phyloP scores from a whole-genome alignment of 306 rosid genomes.

The Cucurbita maxima region DNA sequence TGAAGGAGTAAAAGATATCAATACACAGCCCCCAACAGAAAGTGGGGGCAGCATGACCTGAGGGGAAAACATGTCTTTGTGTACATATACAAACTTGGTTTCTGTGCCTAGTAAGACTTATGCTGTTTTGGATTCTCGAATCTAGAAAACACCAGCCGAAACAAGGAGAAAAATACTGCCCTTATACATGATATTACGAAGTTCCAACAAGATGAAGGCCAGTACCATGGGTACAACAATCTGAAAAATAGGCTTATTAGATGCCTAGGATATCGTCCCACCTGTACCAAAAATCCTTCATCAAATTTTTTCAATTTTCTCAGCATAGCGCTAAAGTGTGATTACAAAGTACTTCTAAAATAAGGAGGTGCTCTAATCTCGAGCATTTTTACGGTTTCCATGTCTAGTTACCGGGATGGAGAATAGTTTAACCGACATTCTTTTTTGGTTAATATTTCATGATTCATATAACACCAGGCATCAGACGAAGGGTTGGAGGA shows the following conservation, averaged over 20 bases:
- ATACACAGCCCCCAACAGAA: neutral
- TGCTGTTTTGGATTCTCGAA: constrained; percentile 40
- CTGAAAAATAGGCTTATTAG: constrained; percentile 91
- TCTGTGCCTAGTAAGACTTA: constrained; percentile 15
- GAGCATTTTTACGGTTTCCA: neutral
- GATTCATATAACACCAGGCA: neutral
- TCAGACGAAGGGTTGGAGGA: neutral
- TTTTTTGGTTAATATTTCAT: neutral
- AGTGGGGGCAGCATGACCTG: neutral
- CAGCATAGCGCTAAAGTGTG: neutral
- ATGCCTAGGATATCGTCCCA: constrained; percentile 87
- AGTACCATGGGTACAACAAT: constrained; percentile 88
- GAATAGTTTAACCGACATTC: neutral
- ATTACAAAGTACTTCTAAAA: neutral
- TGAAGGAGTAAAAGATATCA: neutral
- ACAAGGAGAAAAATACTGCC: constrained; percentile 37
- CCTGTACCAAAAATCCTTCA: constrained; percentile 26
- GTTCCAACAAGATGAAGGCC: constrained; percentile 98
- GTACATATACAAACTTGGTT: constrained; percentile 1
- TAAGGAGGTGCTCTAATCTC: neutral
- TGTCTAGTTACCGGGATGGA: neutral
- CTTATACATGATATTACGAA: constrained; percentile 38
- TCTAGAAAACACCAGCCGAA: constrained; percentile 39
- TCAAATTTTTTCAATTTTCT: neutral
- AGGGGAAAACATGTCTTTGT: neutral